phyloP scores from a whole-genome alignment of 148 eudicot species.

The Arctostaphylos glauca region DNA sequence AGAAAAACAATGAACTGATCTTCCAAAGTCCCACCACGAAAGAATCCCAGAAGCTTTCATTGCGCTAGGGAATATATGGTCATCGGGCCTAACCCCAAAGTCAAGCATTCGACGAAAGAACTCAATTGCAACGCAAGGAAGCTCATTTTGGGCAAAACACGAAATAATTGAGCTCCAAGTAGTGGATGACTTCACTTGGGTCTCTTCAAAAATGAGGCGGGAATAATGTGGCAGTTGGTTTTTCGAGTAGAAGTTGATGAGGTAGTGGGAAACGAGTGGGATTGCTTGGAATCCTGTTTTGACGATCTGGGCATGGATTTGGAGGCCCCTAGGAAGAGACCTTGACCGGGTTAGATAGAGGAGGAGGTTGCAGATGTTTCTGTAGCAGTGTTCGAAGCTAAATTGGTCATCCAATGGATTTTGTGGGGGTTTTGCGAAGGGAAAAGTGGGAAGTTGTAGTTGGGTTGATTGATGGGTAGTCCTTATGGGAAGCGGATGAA shows the following conservation, averaged over 20 bases:
- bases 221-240: conserved; percentile 48
- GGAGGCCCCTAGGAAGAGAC: conserved; percentile 47
- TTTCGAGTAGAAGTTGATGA: conserved; percentile 81
- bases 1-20: conserved; percentile 58
- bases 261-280: conserved; percentile 67
- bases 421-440: neutral
- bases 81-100: conserved; percentile 27
- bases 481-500: neutral
- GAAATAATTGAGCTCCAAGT: conserved; percentile 54
- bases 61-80: conserved; percentile 41
- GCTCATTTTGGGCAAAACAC: conserved; percentile 42
- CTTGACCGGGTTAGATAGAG: conserved; percentile 45
- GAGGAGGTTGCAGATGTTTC: conserved; percentile 42
- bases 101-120: conserved; percentile 33
- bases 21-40: conserved; percentile 39
- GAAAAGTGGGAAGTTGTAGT: neutral
- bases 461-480: neutral
- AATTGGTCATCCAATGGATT: neutral
- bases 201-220: conserved; percentile 52
- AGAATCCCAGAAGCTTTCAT: conserved; percentile 54
- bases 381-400: conserved; percentile 9
- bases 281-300: conserved; percentile 53
- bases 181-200: conserved; percentile 45
- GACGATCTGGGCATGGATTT: conserved; percentile 65
- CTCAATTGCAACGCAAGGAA: conserved; percentile 27